phyloP scores from a whole-genome alignment of 345 rosid genomes.

The Diplotaxis tenuifolia region DNA sequence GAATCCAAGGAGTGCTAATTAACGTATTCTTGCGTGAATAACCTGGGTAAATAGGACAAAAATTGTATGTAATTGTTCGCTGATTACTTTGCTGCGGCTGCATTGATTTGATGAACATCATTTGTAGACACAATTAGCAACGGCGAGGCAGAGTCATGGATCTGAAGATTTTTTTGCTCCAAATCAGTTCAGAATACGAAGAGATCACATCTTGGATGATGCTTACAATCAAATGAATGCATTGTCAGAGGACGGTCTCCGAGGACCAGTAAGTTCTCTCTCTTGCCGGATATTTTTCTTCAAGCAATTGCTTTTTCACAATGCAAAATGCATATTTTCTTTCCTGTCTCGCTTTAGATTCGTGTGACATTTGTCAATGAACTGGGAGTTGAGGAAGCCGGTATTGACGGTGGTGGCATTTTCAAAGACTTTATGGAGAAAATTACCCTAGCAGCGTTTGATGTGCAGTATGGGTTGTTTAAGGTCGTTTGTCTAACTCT shows the following conservation, averaged over 20 bases:
- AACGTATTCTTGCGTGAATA: background rate
- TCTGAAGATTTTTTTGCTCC: constrained; percentile 70
- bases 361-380: constrained; percentile 95
- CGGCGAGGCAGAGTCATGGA: constrained; percentile 70
- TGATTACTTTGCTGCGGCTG: constrained; percentile 21
- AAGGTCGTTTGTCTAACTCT: too few species aligned
- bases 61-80: constrained; percentile 16
- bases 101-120: constrained; percentile 16
- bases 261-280: constrained; percentile 61
- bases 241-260: constrained; percentile 91
- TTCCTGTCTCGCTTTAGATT: constrained; percentile 50
- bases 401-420: constrained; percentile 99
- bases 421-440: constrained; percentile 99
- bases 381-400: constrained; percentile 99
- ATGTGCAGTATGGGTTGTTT: constrained; percentile 94
- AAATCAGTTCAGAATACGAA: constrained; percentile 85
- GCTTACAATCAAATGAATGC: constrained; percentile 96
- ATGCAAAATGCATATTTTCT: constrained; percentile 12
- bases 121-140: constrained; percentile 71
- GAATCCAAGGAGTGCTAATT: constrained; percentile 12
- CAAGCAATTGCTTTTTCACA: constrained; percentile 7
- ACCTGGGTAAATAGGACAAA: constrained; percentile 12
- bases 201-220: constrained; percentile 96
- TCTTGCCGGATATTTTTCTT: constrained; percentile 13
- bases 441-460: constrained; percentile 93